Percentiles rank a stretch among this genome's conserved stretches.
Conservation (phyloP, 352 stramenopile genomes). For the Pythium scleroteichum region DNA sequence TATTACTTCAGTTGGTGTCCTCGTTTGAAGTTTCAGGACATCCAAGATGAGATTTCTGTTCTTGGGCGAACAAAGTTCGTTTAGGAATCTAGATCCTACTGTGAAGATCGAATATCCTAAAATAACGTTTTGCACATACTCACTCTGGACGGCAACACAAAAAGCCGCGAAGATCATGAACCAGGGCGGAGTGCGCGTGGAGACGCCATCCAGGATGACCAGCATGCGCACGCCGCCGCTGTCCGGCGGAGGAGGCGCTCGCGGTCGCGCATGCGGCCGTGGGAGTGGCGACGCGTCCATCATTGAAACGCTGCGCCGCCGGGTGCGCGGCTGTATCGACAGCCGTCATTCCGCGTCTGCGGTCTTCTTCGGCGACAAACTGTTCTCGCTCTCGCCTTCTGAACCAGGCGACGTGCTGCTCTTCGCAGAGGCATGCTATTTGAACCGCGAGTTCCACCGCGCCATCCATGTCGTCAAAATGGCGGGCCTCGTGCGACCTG, state of each 20-base stretch:
- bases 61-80: too few species aligned
- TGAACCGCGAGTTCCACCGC: constrained; percentile 69
- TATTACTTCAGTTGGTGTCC: too few species aligned
- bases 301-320: constrained; percentile 37
- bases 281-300: constrained; percentile 8
- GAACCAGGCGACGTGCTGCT: constrained; percentile 63
- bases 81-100: too few species aligned
- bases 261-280: not conserved
- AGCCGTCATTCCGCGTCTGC: constrained; percentile 55
- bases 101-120: too few species aligned
- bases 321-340: constrained; percentile 49
- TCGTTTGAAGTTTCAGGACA: too few species aligned
- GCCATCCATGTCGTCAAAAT: constrained; percentile 75
- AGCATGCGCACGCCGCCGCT: constrained; percentile 20
- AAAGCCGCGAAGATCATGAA: constrained; percentile 4
- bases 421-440: constrained; percentile 75
- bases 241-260: not conserved
- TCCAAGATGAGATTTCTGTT: too few species aligned
- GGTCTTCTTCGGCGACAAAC: constrained; percentile 83
- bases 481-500: constrained; percentile 40
- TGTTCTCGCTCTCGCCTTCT: constrained; percentile 56
- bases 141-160: not conserved
- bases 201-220: constrained; percentile 23
- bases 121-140: not conserved
- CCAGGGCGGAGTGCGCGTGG: constrained; percentile 14